These are phyloP conservation scores for Trifolium repens DNA, from an alignment of 306 rosid genomes.

Conservation along the genomic window DNA sequence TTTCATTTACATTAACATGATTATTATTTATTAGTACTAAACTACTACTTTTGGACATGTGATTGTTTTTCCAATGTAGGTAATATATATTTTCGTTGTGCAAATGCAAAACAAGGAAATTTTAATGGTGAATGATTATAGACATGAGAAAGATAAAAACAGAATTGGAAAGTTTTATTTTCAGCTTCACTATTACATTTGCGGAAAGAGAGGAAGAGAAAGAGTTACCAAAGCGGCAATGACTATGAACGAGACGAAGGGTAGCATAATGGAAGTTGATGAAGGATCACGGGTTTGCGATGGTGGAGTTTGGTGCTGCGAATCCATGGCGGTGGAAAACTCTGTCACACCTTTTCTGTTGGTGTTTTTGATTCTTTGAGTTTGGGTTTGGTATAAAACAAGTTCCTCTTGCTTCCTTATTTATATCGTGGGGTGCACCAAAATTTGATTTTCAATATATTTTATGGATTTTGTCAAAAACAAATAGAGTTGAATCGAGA, in stretches of 20 bases:
- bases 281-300: slow-evolving; percentile 44
- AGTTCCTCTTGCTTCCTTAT: background rate
- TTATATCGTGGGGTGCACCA: background rate
- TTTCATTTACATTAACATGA: background rate
- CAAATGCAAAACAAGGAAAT: background rate
- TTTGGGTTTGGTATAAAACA: background rate
- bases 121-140: background rate
- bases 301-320: slow-evolving; percentile 42
- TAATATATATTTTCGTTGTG: background rate
- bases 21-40: background rate
- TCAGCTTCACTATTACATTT: background rate
- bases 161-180: background rate
- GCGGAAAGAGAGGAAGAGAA: slow-evolving; percentile 9
- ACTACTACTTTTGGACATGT: background rate
- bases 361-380: background rate
- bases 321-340: slow-evolving; percentile 64
- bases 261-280: slow-evolving; percentile 38
- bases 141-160: slow-evolving; percentile 7
- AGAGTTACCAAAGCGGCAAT: slow-evolving; percentile 56
- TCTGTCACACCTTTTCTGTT: background rate
- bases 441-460: background rate
- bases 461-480: too few relatives aligned
- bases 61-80: background rate
- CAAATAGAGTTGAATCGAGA: too few relatives aligned
- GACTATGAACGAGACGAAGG: slow-evolving; percentile 53